Conservation (phyloP, 331 rosid species). For the Dryas integrifolia region DNA sequence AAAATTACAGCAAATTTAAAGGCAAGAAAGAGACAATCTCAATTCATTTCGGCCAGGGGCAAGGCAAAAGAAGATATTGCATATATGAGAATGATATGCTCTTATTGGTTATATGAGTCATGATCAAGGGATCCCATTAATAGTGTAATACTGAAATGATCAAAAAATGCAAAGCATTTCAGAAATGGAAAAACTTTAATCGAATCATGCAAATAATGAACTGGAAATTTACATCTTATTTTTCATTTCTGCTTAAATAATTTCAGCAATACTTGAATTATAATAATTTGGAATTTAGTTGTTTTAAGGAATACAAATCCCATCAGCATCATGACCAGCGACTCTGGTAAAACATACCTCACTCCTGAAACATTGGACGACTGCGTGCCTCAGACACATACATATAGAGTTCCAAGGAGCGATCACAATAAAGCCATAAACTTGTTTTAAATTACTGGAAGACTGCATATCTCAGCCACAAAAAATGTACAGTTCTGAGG, state of each 20-base stretch:
- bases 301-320: background rate
- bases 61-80: background rate
- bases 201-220: background rate
- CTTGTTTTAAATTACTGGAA: background rate
- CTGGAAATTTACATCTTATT: background rate
- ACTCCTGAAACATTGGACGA: background rate
- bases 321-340: background rate
- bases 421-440: background rate
- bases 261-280: background rate
- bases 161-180: conserved; percentile 3
- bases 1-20: background rate
- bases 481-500: background rate
- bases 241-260: background rate
- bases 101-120: background rate
- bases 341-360: conserved; percentile 3
- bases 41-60: background rate
- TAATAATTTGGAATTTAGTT: background rate
- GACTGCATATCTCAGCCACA: background rate
- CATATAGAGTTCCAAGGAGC: background rate
- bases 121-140: background rate
- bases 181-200: background rate
- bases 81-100: background rate
- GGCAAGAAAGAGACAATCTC: conserved; percentile 6
- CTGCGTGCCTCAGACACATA: background rate
- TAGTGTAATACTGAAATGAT: background rate